These are phyloP conservation scores for Geum urbanum DNA, from an alignment of 306 rosid genomes.

Conservation along the genomic window DNA sequence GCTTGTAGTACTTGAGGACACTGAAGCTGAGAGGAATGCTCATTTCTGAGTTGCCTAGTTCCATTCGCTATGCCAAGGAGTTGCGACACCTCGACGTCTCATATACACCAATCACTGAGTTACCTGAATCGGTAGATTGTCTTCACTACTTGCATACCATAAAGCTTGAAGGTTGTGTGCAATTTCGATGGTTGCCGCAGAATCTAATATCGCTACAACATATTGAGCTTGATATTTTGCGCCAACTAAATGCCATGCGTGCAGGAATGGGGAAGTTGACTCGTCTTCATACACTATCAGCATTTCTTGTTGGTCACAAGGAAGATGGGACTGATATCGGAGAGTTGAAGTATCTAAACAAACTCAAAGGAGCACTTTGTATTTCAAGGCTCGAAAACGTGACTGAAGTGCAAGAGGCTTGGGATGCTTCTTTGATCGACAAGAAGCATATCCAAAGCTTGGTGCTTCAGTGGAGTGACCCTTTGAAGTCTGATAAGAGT, in stretches of 20 bases:
- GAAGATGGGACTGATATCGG: constrained; percentile 8
- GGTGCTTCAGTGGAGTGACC: constrained; percentile 18
- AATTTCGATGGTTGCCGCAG: constrained; percentile 16
- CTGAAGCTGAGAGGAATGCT: constrained; percentile 9
- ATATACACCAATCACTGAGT: constrained; percentile 5
- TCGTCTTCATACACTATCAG: constrained; percentile 22
- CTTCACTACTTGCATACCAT: constrained; percentile 15
- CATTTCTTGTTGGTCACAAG: constrained; percentile 22
- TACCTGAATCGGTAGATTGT: constrained; percentile 15
- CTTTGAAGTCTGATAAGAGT: not conserved
- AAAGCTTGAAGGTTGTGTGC: constrained; percentile 14
- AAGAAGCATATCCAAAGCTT: constrained; percentile 7
- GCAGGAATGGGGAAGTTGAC: constrained; percentile 10
- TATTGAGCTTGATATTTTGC: constrained; percentile 18
- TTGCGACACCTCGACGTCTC: constrained; percentile 15
- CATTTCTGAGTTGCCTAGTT: constrained; percentile 23
- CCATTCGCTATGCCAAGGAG: constrained; percentile 12
- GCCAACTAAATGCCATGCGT: constrained; percentile 2
- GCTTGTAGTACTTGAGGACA: constrained; percentile 9
- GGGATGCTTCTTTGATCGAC: constrained; percentile 8
- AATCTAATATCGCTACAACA: constrained; percentile 18
- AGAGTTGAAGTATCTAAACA: constrained; percentile 10
- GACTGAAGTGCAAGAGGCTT: constrained; percentile 2
- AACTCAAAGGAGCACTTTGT: constrained; percentile 20
- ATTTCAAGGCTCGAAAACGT: constrained; percentile 27